These are phyloP conservation scores for Microdochium nivale DNA, from an alignment of 2,329 filamentous ascomycete genomes.

Conservation along the genomic window DNA sequence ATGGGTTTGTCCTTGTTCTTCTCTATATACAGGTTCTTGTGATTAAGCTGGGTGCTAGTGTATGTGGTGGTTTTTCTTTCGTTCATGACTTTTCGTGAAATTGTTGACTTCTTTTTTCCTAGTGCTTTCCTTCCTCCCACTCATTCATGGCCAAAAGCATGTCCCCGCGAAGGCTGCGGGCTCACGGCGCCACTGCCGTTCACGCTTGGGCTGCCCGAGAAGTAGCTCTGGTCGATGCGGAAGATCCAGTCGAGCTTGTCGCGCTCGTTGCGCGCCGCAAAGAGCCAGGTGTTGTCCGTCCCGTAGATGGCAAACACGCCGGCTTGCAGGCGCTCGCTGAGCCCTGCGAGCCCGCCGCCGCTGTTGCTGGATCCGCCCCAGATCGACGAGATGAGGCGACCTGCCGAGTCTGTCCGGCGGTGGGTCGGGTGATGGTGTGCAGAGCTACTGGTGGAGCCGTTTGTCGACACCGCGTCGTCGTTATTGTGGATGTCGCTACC, in stretches of 20 bases:
- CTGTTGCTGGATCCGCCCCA: conserved; percentile 37
- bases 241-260: conserved; percentile 98
- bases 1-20: too few species aligned
- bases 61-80: too few species aligned
- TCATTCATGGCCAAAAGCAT: conserved; percentile 10
- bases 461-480: conserved; percentile 9
- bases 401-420: conserved; percentile 39
- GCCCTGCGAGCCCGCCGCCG: conserved; percentile 38
- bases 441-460: conserved; percentile 1
- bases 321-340: conserved; percentile 51
- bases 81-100: too few species aligned
- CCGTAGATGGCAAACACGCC: conserved; percentile 93
- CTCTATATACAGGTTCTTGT: too few species aligned
- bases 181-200: conserved; percentile 28
- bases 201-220: conserved; percentile 36
- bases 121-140: too few species aligned
- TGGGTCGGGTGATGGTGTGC: conserved; percentile 38
- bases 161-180: conserved; percentile 17
- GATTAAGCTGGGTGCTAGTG: too few species aligned
- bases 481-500: conserved; percentile 13
- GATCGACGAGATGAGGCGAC: conserved; percentile 44
- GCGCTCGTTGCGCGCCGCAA: conserved; percentile 78
- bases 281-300: conserved; percentile 89
- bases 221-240: conserved; percentile 76
- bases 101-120: too few species aligned